These are phyloP conservation scores for Cyberlindnera xylosilytica DNA, from an alignment of 805 yeast genomes.

Conservation along the genomic window DNA sequence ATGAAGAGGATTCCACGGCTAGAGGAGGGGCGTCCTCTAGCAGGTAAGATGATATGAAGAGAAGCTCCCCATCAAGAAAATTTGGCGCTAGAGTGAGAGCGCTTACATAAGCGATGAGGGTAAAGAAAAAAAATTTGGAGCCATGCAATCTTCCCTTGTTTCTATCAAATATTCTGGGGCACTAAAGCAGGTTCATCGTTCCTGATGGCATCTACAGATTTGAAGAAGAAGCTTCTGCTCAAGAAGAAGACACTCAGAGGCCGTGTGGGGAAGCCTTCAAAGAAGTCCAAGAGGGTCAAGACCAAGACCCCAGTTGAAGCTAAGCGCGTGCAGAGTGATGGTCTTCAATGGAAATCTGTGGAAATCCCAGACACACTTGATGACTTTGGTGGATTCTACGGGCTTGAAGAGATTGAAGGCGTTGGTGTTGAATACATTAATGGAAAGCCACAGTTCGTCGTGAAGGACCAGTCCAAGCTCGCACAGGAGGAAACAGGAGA, in stretches of 20 bases:
- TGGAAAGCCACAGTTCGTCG: slow-evolving; percentile 63
- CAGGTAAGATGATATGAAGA: too few relatives aligned
- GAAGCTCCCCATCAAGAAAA: background rate
- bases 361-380: slow-evolving; percentile 79
- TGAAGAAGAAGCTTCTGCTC: slow-evolving; percentile 11
- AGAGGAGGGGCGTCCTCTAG: too few relatives aligned
- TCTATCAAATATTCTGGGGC: too few relatives aligned
- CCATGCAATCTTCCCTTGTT: background rate
- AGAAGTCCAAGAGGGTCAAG: slow-evolving; percentile 6
- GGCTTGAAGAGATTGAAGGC: slow-evolving; percentile 91
- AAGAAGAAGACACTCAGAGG: slow-evolving; percentile 8
- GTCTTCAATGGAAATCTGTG: slow-evolving; percentile 75
- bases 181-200: too few relatives aligned
- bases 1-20: too few relatives aligned
- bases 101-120: slow-evolving; percentile 6
- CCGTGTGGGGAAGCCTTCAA: slow-evolving; percentile 10
- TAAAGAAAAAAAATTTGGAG: slow-evolving; percentile 3
- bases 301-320: slow-evolving; percentile 2
- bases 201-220: slow-evolving; percentile 14
- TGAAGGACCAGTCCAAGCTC: slow-evolving; percentile 32
- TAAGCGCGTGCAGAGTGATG: slow-evolving; percentile 43
- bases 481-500: slow-evolving; percentile 13
- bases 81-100: background rate
- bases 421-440: slow-evolving; percentile 75
- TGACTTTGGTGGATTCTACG: slow-evolving; percentile 88